Evolutionary conservation across 257 asterid species (phyloP), one percentile per base, ranked within the genome.

Genomic region (Parsonsia alboflavescens): DNA sequence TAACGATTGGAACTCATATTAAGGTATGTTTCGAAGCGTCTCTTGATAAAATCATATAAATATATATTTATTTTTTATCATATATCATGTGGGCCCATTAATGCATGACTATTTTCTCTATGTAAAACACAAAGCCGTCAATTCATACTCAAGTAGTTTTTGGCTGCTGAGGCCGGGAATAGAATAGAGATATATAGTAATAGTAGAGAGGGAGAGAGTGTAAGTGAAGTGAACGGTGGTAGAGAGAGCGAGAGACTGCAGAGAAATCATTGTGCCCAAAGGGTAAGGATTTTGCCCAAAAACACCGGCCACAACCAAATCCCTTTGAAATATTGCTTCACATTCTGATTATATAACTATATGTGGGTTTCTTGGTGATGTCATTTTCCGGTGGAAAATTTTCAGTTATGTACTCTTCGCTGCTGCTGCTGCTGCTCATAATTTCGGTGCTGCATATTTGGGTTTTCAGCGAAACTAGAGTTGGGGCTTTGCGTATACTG

Each of bases 331-430:
- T 24, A n/a, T 26, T 8, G 73, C 59, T 22, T 48, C 41, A 78
- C 53, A 69, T 72, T 63, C 58, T 62, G 24, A 30, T 33, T 33
- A 33, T 33, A 33, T 19, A 21, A 9, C 65, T 82, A 66, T 86
- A 86, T 88, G 91, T 80, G 78, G 88, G 87, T 79, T 71, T 57
- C 24, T 75, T 85, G 84, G 80, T 81, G 80, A 88, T 89, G 94
- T 80, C 89, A 86, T 82, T 72, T 80, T 63, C 88, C 90, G 86
- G 88, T 72, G 56, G 73, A 75, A 87, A 80, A 79, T 80, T 46
- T 71, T 84, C 70, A 28, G 79, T 74, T 64, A 50, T 73, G 78
- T 73, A 56, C 74, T 53, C 82, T 33, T 77, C 73, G 33, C 57
- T 81, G 63, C 41, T 80, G 65, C 50, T 81, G 73, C 75, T 85